A percentile compares a stretch with the other conserved stretches of the same genome.
Conservation (phyloP, 345 rosid genomes). For the Syzygium jambos region DNA sequence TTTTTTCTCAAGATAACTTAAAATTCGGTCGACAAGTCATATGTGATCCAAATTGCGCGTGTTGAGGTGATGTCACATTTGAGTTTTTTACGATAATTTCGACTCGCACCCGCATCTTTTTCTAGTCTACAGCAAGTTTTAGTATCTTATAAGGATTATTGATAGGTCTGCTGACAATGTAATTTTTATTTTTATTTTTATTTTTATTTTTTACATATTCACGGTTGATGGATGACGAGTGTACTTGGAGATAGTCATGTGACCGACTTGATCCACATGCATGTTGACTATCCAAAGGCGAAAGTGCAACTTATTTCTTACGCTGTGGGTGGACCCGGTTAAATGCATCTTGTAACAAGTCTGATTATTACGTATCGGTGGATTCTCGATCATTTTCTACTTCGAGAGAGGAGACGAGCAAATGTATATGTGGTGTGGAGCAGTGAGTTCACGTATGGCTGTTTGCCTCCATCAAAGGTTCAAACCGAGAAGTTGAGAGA, state of each 20-base stretch:
- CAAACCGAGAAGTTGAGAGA: not conserved
- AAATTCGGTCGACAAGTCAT: not conserved
- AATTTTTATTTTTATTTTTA: too few species aligned
- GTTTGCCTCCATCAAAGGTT: not conserved
- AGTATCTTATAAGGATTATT: too few species aligned
- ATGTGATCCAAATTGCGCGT: not conserved
- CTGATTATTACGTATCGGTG: not conserved
- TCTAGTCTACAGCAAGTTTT: too few species aligned
- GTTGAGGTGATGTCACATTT: too few species aligned
- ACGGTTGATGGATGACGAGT: too few species aligned
- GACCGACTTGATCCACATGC: too few species aligned
- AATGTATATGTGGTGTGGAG: not conserved
- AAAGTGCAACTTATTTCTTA: not conserved
- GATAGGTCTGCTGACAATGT: too few species aligned
- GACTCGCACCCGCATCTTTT: not conserved
- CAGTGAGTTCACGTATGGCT: not conserved
- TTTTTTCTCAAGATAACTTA: not conserved
- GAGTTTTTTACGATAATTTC: not conserved
- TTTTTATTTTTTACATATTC: too few species aligned
- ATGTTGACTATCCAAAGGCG: too few species aligned
- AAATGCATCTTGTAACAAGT: not conserved
- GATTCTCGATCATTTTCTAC: not conserved
- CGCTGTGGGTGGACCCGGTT: not conserved
- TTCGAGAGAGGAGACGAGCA: not conserved
- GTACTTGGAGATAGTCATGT: too few species aligned